phyloP scores from a whole-genome alignment of 2,329 filamentous ascomycete genomes.

The Gaeumannomyces tritici region DNA sequence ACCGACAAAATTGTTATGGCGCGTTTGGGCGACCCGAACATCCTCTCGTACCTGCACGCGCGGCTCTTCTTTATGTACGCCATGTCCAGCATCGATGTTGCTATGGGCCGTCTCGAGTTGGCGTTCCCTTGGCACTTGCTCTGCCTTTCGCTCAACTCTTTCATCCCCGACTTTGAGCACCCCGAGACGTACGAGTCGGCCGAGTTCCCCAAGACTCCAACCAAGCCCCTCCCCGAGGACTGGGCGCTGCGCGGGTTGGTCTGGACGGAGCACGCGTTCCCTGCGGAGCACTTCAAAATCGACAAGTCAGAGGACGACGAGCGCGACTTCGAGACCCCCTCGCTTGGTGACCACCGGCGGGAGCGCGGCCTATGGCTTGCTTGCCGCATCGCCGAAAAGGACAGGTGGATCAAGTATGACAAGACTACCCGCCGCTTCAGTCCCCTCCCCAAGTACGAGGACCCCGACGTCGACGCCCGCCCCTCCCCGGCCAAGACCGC shows the following conservation, averaged over 20 bases:
- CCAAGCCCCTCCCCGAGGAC: conserved; percentile 57
- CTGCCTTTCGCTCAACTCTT: conserved; percentile 27
- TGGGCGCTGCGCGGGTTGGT: conserved; percentile 55
- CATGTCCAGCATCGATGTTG: conserved; percentile 28
- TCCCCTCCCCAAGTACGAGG: conserved; percentile 25
- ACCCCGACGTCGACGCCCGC: conserved; percentile 12
- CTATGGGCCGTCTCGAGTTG: conserved; percentile 32
- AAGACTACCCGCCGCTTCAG: conserved; percentile 25
- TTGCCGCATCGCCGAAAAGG: conserved; percentile 30
- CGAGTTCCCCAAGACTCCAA: conserved; percentile 37
- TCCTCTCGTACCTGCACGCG: conserved; percentile 53
- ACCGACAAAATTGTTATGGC: conserved; percentile 37
- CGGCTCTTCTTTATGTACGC: conserved; percentile 48
- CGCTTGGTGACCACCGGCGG: conserved; percentile 45
- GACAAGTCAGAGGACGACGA: conserved; percentile 58
- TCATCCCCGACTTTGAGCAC: conserved; percentile 15
- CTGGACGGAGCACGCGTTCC: conserved; percentile 51
- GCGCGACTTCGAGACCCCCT: conserved; percentile 51
- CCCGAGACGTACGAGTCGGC: conserved; percentile 21
- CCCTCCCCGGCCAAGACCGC: background rate
- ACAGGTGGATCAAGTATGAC: conserved; percentile 38
- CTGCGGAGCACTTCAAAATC: conserved; percentile 45
- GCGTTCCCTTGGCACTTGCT: conserved; percentile 28
- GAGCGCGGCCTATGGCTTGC: conserved; percentile 52
- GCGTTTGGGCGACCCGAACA: conserved; percentile 46